Evolutionary conservation across 495 filamentous ascomycete species (phyloP), one percentile per base, ranked within the genome.

Genomic region (Geopyxis carbonaria): DNA sequence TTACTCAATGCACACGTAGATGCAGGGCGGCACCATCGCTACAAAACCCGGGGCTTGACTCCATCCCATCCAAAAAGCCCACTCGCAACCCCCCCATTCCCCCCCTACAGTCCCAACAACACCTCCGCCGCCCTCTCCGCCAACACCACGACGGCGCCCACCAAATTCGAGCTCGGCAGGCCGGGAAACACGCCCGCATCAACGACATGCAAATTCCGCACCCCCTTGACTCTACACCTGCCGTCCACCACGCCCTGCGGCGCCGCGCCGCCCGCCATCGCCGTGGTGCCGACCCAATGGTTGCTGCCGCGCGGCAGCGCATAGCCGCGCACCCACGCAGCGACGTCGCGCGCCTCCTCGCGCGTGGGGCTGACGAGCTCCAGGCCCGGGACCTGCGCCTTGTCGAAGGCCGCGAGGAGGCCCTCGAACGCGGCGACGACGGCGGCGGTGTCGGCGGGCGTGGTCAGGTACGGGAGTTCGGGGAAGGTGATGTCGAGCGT

Each of bases 251-350:
- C 36, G 9, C 16, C 53, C 27, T 75, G 75, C 41, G 80, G 62
- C 62, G 76, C 78, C 21, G 61, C 57, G 21, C 63, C 66, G 10
- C 65, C 65, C 27, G 75, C 76, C 41, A 81, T 63, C 62, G 76
- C 78, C 21, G 61, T 57, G 21, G 63, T 66, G 10, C 65, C 65
- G 46, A 75, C 64, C 73, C 76, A 80, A 65, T 80, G 77, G 56
- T 75, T 79, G 44, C 74, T 61, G 31, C 71, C 62, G 18, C 69
- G 68, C 32, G 68, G 65, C 25, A 67, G 60, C 32, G 68, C 59
- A 44, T 69, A 66, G 32, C 51, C 45, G 24, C 68, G 63, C 22
- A 72, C 64, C 51, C 70, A 72, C 3, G 67, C 64, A 8, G 7
- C 22, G 8, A 39, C 14, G 30, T 39, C 36, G n/a, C n/a, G n/a